Percentiles rank a stretch among this genome's conserved stretches.
phyloP scores from a whole-genome alignment of 169 alveolate genomes.

The Eimeria acervulina region DNA sequence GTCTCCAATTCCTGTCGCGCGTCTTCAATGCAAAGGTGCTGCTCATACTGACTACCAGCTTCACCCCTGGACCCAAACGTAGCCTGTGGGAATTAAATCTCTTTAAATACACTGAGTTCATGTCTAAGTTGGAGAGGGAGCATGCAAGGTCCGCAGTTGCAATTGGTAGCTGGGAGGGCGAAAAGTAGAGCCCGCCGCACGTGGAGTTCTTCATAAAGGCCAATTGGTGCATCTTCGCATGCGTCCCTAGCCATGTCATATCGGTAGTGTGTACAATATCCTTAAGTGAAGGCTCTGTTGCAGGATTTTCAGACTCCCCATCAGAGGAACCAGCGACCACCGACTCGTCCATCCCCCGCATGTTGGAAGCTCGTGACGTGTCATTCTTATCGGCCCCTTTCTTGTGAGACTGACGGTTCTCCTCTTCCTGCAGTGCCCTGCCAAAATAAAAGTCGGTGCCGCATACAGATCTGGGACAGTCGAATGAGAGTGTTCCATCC shows the following conservation, averaged over 20 bases:
- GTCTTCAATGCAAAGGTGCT: slow-evolving; percentile 49
- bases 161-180: slow-evolving; percentile 32
- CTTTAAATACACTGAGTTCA: slow-evolving; percentile 4
- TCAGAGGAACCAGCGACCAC: background rate
- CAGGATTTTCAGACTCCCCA: background rate
- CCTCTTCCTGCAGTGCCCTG: background rate
- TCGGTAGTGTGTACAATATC: slow-evolving; percentile 18
- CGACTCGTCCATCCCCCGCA: background rate
- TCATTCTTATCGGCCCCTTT: background rate
- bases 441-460: slow-evolving; percentile 36
- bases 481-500: slow-evolving; percentile 36
- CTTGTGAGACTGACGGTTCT: background rate
- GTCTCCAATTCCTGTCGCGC: slow-evolving; percentile 52
- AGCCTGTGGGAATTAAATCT: slow-evolving; percentile 62
- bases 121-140: slow-evolving; percentile 43
- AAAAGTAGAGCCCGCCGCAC: slow-evolving; percentile 64
- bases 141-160: slow-evolving; percentile 49
- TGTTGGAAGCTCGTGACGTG: background rate
- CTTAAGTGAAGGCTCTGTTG: background rate
- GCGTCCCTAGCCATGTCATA: slow-evolving; percentile 55
- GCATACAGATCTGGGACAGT: slow-evolving; percentile 69
- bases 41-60: slow-evolving; percentile 46
- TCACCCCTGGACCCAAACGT: slow-evolving; percentile 35
- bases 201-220: slow-evolving; percentile 41
- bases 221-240: slow-evolving; percentile 19